These are phyloP conservation scores for Puccinia horiana DNA, from an alignment of 1,284 basidiomycete genomes.

Conservation along the genomic window DNA sequence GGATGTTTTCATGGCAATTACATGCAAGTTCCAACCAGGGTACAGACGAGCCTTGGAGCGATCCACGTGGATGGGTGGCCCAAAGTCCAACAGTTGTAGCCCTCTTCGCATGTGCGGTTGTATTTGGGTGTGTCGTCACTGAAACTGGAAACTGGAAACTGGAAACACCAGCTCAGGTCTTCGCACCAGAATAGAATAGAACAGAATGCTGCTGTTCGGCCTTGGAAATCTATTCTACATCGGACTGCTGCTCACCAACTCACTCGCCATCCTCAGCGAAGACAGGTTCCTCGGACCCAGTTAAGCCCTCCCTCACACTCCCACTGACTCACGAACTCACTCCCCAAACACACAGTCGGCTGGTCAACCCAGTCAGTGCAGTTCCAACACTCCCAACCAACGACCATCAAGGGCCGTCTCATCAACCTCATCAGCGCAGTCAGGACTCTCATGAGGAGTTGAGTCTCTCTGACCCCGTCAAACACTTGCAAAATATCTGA, in stretches of 20 bases:
- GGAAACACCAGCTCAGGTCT: no score
- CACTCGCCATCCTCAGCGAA: constrained; percentile 88
- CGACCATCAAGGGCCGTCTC: constrained; percentile 75
- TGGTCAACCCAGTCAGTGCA: constrained; percentile 69
- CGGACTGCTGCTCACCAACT: constrained; percentile 79
- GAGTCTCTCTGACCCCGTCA: constrained; percentile 57
- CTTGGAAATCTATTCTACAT: constrained; percentile 61
- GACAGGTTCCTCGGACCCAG: constrained; percentile 90
- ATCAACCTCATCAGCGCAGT: constrained; percentile 91
- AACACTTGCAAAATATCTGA: constrained; percentile 14
- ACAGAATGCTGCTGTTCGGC: constrained; percentile 48
- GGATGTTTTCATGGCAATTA: no score
- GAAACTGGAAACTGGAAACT: no score
- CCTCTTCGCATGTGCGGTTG: no score
- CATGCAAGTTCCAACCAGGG: no score
- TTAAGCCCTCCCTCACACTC: constrained; percentile 62
- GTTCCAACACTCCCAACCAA: constrained; percentile 58
- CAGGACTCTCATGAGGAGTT: constrained; percentile 90
- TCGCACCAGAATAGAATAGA: not conserved
- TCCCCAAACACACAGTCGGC: constrained; percentile 68
- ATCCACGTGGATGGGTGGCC: no score
- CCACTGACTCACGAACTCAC: not conserved
- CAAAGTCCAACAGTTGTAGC: no score
- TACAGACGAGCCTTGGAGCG: no score
- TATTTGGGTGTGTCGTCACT: no score